Evolutionary conservation across 768 basidiomycete species (phyloP).

Genomic region (Hemileccinum impolitum): DNA sequence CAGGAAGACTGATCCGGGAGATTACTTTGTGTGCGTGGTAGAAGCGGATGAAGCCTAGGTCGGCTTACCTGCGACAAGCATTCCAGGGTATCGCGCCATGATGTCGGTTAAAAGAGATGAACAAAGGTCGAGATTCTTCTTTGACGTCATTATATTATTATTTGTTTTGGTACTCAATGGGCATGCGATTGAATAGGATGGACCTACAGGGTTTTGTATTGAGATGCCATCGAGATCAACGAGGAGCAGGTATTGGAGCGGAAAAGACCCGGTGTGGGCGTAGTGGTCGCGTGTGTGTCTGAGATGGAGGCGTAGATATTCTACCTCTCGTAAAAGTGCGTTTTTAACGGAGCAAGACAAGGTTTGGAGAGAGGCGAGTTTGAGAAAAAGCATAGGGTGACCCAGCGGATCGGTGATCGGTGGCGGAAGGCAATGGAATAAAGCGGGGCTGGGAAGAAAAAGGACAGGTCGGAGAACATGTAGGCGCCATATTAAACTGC

Average conservation of each 20-base stretch:
- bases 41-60: not conserved
- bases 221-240: constrained; percentile 61
- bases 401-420: constrained; percentile 57
- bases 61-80: constrained; percentile 63
- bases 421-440: constrained; percentile 54
- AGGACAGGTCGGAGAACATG: constrained; percentile 38
- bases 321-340: constrained; percentile 48
- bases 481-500: constrained; percentile 55
- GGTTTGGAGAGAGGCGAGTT: constrained; percentile 41
- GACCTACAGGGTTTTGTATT: constrained; percentile 54
- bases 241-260: constrained; percentile 64
- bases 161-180: constrained; percentile 7
- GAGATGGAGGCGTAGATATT: constrained; percentile 57
- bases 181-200: constrained; percentile 7
- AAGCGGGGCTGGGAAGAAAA: constrained; percentile 21
- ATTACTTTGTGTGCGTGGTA: constrained; percentile 1
- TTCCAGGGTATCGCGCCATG: constrained; percentile 68
- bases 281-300: constrained; percentile 41
- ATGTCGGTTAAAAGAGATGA: constrained; percentile 65
- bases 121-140: constrained; percentile 57
- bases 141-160: not conserved
- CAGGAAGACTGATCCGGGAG: constrained; percentile 50
- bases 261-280: constrained; percentile 31
- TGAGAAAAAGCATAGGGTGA: constrained; percentile 60
- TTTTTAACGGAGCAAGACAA: constrained; percentile 38